Base-by-base conservation (phyloP, 1,139 yeast genomes). In the Diutina scorzettiae region DNA sequence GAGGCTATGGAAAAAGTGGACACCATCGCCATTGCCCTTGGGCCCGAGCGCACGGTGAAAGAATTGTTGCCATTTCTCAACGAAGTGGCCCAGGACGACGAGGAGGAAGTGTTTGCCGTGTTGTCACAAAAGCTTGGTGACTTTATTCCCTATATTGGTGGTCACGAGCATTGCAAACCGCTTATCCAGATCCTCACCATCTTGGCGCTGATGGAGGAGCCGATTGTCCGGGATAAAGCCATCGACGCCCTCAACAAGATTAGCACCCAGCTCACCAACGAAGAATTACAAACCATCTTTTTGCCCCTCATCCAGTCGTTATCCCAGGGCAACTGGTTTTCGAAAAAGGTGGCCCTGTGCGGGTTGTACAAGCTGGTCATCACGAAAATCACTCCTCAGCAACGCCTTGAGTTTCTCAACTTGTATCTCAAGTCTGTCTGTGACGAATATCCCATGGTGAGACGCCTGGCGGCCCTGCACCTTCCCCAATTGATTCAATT, bases 371-470 rank as follows among this genome's bases (percentile, higher is more conserved):
- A 82, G 52, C 67, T 81, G 34, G 81, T 83, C 33, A 70, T 89
- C 43, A 64, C 71, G 31, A 73, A 80, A 49, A 82, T 84, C 14
- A 62, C 71, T 47, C 68, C 75, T 33, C 66, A 64, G 21, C 60
- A 65, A 9, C 69, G 91, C 59, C 69, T 70, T 43, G 80, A 78
- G 42, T 68, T 91, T 47, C 69, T 87, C 48, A 69, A 72, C 39
- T 60, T 81, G 44, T 89, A 81, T 59, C 68, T 77, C 48, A 81
- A 79, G 51, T 68, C 91, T 50, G 76, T 85, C 42, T 74, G 75
- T 48, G 98, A 93, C 60, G 98, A 93, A 48, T 86, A 95, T 20
- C 99, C 99, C 46, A 89, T 93, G 96, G 98, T 91, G 30, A 78
- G 96, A 61, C 78, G 97, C 57, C 82, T 95, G 16, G 95, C 96